Base-by-base conservation (phyloP, 2,329 filamentous ascomycete genomes). In the Fusarium sp. region DNA sequence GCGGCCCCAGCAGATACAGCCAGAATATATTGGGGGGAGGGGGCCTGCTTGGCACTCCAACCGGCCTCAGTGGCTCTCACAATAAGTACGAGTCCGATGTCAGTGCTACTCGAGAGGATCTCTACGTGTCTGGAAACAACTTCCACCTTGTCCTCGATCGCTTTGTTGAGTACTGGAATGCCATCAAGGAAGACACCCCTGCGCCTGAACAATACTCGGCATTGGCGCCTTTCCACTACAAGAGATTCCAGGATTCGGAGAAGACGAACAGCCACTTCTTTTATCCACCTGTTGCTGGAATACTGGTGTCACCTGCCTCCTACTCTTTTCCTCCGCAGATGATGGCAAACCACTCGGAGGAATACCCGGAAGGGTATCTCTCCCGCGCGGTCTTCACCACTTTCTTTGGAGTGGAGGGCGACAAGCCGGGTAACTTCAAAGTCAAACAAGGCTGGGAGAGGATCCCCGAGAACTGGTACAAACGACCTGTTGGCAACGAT, bases 21-120 rank as follows among this genome's bases (percentile, higher is more conserved):
- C 78, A 81, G 54, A 84, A 84, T 52, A 75, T 85, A 3, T 75
- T 86, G 1, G 77, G 79, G 23, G 85, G 85, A 2, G 58, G 41
- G 2, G 64, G 65, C 4, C 12, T 68, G 2, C 64, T 68, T 23
- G 18, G 18, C 18, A 23, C 18, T 4, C 18, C 18, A 23, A 23
- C 52, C 18, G 69, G 70, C 6, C 78, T 88, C 3, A 80, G 80
- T 15, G 84, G 84, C 16, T 83, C 83, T 3, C 87, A 89, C 73
- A 88, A 88, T 72, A 85, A 84, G 62, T 85, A 87, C 68, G 87
- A 89, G 76, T 78, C 82, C 1, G 87, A 89, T 75, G 83, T 79
- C 0, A 88, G 85, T 43, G 79, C 82, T 41, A 87, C 86, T 0
- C 81, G 71, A 10, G 81, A 82, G 15, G 87, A 89, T 64, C 76